Conservation (phyloP, 2,329 filamentous ascomycete species). For the Amylocarpus encephaloides region DNA sequence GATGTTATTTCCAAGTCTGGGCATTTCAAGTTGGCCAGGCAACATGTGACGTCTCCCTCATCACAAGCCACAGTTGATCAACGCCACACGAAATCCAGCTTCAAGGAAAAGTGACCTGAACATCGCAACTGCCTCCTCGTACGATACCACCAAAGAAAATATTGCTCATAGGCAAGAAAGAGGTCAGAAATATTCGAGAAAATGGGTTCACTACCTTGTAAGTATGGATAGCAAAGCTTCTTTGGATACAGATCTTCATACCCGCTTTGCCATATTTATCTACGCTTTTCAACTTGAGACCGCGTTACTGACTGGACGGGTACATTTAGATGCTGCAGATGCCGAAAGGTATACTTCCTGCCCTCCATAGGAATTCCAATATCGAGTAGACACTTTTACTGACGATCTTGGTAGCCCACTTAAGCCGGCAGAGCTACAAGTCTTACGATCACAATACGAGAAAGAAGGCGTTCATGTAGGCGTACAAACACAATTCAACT, state of each 20-base stretch:
- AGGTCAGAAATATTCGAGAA: slow-evolving; percentile 6
- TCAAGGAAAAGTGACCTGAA: background rate
- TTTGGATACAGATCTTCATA: slow-evolving; percentile 25
- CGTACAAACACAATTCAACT: slow-evolving; percentile 99
- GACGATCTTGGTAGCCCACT: slow-evolving; percentile 14
- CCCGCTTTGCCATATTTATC: slow-evolving; percentile 21
- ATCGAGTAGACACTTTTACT: background rate
- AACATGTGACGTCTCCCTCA: slow-evolving; percentile 13
- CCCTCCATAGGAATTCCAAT: background rate
- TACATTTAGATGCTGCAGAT: slow-evolving; percentile 78
- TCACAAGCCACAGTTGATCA: slow-evolving; percentile 12
- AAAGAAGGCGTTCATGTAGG: slow-evolving; percentile 97
- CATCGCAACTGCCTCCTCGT: slow-evolving; percentile 3
- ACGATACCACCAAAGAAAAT: background rate
- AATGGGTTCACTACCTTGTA: slow-evolving; percentile 34
- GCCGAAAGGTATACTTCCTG: slow-evolving; percentile 71
- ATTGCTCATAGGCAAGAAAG: background rate
- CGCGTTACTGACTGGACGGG: slow-evolving; percentile 26
- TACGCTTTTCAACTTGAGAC: slow-evolving; percentile 23
- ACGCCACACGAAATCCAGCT: slow-evolving; percentile 12
- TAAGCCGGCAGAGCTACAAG: slow-evolving; percentile 88
- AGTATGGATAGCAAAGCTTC: slow-evolving; percentile 23
- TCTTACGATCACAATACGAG: slow-evolving; percentile 89
- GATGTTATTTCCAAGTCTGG: background rate
- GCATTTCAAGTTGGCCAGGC: background rate